Evolutionary conservation across 805 yeast genomes (phyloP).

Genomic region (Tetrapisispora nanseiensis): DNA sequence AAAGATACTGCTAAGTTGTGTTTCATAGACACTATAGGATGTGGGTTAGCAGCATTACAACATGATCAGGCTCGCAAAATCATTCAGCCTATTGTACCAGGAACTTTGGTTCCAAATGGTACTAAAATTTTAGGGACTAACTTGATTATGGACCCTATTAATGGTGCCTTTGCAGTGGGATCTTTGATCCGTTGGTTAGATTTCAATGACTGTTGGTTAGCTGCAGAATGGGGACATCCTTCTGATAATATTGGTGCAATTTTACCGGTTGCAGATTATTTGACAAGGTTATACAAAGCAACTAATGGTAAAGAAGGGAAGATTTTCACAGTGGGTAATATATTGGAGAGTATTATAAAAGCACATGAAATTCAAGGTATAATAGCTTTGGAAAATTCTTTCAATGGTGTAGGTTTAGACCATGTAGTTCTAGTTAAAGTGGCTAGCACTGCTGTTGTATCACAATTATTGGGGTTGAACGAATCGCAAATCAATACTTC

Average conservation of each 20-base stretch:
- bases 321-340: conserved; percentile 39
- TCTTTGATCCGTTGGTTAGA: conserved; percentile 52
- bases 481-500: conserved; percentile 46
- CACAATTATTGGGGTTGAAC: conserved; percentile 42
- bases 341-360: conserved; percentile 48
- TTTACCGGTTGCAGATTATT: conserved; percentile 48
- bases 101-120: conserved; percentile 45
- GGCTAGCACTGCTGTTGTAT: conserved; percentile 52
- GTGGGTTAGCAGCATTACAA: conserved; percentile 50
- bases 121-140: conserved; percentile 46
- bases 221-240: conserved; percentile 66
- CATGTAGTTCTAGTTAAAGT: conserved; percentile 51
- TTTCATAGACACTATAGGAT: conserved; percentile 47
- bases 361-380: conserved; percentile 58
- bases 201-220: conserved; percentile 56
- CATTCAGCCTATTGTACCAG: conserved; percentile 50
- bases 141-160: conserved; percentile 43
- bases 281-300: conserved; percentile 37
- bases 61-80: conserved; percentile 39
- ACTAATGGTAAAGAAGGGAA: conserved; percentile 33
- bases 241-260: conserved; percentile 53
- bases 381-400: conserved; percentile 50
- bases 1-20: conserved; percentile 46
- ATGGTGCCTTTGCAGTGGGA: conserved; percentile 50
- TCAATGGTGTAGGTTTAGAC: conserved; percentile 49